A percentile compares a stretch with the other conserved stretches of the same genome.
Evolutionary conservation across 2,329 filamentous ascomycete species (phyloP).

Genomic region (Fusarium sororula): DNA sequence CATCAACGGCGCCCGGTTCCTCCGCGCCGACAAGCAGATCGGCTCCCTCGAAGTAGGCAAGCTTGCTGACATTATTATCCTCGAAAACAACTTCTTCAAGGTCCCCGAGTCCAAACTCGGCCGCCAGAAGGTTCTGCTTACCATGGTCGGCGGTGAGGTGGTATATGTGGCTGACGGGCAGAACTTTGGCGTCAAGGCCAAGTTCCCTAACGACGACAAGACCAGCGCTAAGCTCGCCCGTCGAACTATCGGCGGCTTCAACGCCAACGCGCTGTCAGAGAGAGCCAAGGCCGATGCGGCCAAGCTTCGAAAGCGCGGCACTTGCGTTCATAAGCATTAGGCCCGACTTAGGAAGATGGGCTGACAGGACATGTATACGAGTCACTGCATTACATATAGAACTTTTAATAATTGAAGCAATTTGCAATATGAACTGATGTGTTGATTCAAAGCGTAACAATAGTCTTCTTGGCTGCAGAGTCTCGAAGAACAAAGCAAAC

Average conservation of each 20-base stretch:
- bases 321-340: constrained; percentile 32
- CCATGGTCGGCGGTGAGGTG: constrained; percentile 42
- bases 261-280: constrained; percentile 14
- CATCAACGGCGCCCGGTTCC: constrained; percentile 37
- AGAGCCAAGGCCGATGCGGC: constrained; percentile 10
- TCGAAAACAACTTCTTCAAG: constrained; percentile 40
- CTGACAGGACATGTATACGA: neutral
- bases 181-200: constrained; percentile 36
- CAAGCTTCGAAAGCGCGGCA: constrained; percentile 30
- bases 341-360: neutral
- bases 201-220: constrained; percentile 37
- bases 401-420: neutral
- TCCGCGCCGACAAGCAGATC: constrained; percentile 38
- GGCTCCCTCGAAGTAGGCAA: constrained; percentile 42
- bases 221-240: constrained; percentile 19
- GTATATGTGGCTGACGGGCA: constrained; percentile 39
- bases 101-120: constrained; percentile 38
- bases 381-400: neutral
- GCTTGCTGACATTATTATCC: constrained; percentile 39
- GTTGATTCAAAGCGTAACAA: neutral
- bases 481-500: neutral
- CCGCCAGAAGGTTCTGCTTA: constrained; percentile 38
- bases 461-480: neutral
- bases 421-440: neutral
- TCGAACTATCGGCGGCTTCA: constrained; percentile 34